Conservation (phyloP, 441 rosid species). For the Aquilaria agallochum region DNA sequence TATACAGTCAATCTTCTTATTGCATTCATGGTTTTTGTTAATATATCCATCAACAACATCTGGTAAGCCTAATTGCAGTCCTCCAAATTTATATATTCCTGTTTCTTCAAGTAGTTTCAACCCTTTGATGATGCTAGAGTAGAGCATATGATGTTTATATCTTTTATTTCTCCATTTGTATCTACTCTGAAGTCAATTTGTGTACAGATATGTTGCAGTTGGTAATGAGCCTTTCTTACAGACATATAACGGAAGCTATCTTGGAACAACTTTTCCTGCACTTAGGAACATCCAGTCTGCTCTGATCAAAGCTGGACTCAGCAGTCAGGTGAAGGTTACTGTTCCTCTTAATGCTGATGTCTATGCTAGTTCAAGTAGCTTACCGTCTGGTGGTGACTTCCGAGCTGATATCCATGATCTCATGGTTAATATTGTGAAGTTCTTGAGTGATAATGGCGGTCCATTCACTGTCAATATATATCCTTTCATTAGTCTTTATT, state of each 20-base stretch:
- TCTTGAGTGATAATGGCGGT: conserved; percentile 58
- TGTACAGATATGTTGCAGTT: conserved; percentile 81
- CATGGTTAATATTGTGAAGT: conserved; percentile 78
- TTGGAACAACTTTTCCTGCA: conserved; percentile 77
- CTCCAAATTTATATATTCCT: no score
- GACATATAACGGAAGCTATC: conserved; percentile 82
- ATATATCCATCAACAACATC: no score
- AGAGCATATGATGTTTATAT: conserved; percentile 1
- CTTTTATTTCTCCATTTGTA: conserved; percentile 6
- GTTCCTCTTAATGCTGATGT: conserved; percentile 87
- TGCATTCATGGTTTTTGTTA: no score
- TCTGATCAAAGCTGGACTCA: conserved; percentile 67
- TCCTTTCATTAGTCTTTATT: conserved; percentile 90
- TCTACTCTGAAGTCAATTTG: conserved; percentile 7
- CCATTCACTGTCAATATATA: conserved; percentile 93
- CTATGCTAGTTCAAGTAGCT: conserved; percentile 34
- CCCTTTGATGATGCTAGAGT: no score
- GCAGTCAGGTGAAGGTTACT: conserved; percentile 73
- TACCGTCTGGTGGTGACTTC: conserved; percentile 95
- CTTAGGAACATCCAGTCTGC: conserved; percentile 77
- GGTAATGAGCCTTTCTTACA: conserved; percentile 91
- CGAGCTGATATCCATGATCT: conserved; percentile 70
- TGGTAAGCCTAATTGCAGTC: no score
- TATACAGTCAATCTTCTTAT: no score
- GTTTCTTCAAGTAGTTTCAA: no score